These are phyloP conservation scores for Schoenoplectus triqueter DNA, from an alignment of 202 grass and related monocot genomes.

Conservation along the genomic window DNA sequence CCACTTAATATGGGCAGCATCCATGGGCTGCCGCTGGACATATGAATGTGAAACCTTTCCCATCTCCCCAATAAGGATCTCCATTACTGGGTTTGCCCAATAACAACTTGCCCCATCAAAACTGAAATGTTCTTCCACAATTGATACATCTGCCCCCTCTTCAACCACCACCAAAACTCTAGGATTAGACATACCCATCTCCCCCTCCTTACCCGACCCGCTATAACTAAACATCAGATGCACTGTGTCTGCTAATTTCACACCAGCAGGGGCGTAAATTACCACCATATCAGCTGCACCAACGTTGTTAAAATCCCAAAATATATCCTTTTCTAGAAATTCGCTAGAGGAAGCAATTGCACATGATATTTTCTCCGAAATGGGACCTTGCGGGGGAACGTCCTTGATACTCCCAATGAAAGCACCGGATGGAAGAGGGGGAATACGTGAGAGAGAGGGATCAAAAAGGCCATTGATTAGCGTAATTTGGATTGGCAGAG, in stretches of 20 bases:
- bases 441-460: constrained; percentile 41
- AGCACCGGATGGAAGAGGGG: constrained; percentile 47
- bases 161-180: constrained; percentile 84
- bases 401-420: constrained; percentile 52
- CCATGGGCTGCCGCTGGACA: constrained; percentile 65
- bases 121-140: constrained; percentile 87
- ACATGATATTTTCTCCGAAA: constrained; percentile 50
- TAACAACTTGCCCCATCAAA: constrained; percentile 53
- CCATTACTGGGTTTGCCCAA: constrained; percentile 90
- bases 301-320: constrained; percentile 86
- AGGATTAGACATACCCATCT: constrained; percentile 77
- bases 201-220: constrained; percentile 33
- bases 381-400: constrained; percentile 41
- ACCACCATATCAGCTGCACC: constrained; percentile 68
- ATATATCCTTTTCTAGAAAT: constrained; percentile 74
- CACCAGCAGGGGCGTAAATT: constrained; percentile 58
- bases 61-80: constrained; percentile 62
- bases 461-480: constrained; percentile 37
- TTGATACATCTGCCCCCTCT: constrained; percentile 63
- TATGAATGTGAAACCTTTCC: constrained; percentile 85
- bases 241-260: constrained; percentile 50
- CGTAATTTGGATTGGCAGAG: constrained; percentile 45
- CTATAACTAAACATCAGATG: constrained; percentile 72
- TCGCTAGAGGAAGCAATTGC: constrained; percentile 47
- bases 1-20: constrained; percentile 90